Percentiles rank a stretch among this genome's conserved stretches.
phyloP scores from a whole-genome alignment of 208 protist genomes.

The Novymonas esmeraldas region DNA sequence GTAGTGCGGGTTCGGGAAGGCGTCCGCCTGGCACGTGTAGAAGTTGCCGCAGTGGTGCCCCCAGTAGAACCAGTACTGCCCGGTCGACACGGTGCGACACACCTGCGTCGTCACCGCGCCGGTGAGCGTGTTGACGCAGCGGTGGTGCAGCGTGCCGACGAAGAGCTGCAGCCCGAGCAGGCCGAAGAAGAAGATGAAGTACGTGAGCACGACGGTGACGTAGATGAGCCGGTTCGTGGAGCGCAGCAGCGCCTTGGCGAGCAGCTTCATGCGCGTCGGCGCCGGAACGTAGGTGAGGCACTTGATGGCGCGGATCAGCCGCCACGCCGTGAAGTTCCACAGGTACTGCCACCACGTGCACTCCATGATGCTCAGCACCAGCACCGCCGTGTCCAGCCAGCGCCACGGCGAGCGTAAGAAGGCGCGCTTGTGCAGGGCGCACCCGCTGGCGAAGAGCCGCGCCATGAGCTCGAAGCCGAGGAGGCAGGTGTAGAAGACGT shows the following conservation, averaged over 20 bases:
- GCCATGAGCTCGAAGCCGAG: slow-evolving; percentile 84
- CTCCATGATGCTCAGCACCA: slow-evolving; percentile 77
- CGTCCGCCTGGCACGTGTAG: slow-evolving; percentile 57
- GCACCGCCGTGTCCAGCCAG: slow-evolving; percentile 90
- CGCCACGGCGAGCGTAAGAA: slow-evolving; percentile 93
- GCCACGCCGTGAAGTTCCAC: slow-evolving; percentile 89
- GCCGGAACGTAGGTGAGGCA: slow-evolving; percentile 75
- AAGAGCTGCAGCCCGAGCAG: slow-evolving; percentile 90
- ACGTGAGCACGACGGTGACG: slow-evolving; percentile 71
- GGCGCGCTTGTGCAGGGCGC: slow-evolving; percentile 72
- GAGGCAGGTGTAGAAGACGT: slow-evolving; percentile 87
- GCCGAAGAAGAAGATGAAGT: slow-evolving; percentile 91
- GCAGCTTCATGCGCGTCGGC: slow-evolving; percentile 79
- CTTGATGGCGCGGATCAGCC: slow-evolving; percentile 88
- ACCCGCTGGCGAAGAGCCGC: slow-evolving; percentile 86
- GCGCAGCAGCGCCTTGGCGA: slow-evolving; percentile 87
- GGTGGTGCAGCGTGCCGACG: slow-evolving; percentile 67
- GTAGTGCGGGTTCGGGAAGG: slow-evolving; percentile 81
- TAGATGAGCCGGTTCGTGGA: slow-evolving; percentile 76
- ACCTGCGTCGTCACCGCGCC: slow-evolving; percentile 53
- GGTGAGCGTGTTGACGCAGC: slow-evolving; percentile 79
- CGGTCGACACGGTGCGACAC: slow-evolving; percentile 57
- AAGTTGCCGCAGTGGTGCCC: slow-evolving; percentile 57
- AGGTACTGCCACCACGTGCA: slow-evolving; percentile 75
- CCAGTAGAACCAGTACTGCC: slow-evolving; percentile 77